These are phyloP conservation scores for Microsporum ferrugineum DNA, from an alignment of 2,329 filamentous ascomycete species.

Conservation along the genomic window DNA sequence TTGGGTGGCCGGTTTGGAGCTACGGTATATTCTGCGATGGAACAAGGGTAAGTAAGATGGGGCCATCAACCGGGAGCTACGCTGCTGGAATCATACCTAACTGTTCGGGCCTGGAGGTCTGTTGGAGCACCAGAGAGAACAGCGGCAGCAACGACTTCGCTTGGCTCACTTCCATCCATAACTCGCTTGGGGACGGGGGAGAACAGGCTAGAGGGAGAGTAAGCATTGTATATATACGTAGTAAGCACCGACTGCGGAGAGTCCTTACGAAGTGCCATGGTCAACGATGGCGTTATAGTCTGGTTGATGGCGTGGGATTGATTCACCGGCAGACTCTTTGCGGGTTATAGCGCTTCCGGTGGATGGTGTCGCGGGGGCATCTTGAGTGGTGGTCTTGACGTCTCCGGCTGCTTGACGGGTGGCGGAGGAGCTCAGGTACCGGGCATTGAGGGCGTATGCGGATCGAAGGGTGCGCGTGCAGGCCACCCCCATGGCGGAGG, in stretches of 20 bases:
- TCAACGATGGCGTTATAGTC: constrained; percentile 74
- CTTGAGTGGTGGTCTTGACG: constrained; percentile 36
- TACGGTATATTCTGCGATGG: constrained; percentile 67
- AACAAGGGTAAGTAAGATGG: constrained; percentile 9
- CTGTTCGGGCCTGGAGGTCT: constrained; percentile 85
- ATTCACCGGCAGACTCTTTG: constrained; percentile 40
- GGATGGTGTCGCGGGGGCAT: constrained; percentile 32
- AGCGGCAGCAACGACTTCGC: constrained; percentile 63
- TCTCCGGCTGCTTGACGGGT: constrained; percentile 15
- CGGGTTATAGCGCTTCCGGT: constrained; percentile 39
- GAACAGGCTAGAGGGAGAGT: constrained; percentile 60
- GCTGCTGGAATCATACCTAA: constrained; percentile 54
- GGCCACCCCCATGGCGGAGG: constrained; percentile 20
- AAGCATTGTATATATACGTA: constrained; percentile 2
- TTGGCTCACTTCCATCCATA: constrained; percentile 81
- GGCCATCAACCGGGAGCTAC: background rate
- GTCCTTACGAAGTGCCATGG: constrained; percentile 75
- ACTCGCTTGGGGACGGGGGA: constrained; percentile 82
- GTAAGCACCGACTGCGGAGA: background rate
- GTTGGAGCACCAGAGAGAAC: constrained; percentile 84
- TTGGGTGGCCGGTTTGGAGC: constrained; percentile 88
- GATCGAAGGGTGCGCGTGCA: constrained; percentile 25
- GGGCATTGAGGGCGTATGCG: constrained; percentile 25
- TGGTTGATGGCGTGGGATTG: constrained; percentile 55
- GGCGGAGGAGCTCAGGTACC: constrained; percentile 38